These are phyloP conservation scores for Trypanosoma mega DNA, from an alignment of 208 protist genomes.

Conservation along the genomic window DNA sequence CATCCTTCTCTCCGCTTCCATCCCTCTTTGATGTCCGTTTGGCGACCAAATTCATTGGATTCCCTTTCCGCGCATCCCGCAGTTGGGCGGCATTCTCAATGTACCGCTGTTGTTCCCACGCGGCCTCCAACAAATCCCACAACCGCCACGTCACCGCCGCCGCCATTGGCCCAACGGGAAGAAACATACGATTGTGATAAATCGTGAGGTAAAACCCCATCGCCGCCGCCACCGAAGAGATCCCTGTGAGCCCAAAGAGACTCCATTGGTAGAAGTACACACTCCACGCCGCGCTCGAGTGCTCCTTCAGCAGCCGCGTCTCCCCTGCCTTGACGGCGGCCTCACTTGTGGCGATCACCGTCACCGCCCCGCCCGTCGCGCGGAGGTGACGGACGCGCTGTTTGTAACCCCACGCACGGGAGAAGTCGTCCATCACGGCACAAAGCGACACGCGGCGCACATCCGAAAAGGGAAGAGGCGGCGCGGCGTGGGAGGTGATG, in stretches of 20 bases:
- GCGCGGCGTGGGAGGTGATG: slow-evolving; percentile 37
- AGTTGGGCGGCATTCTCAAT: slow-evolving; percentile 72
- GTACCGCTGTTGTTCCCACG: slow-evolving; percentile 80
- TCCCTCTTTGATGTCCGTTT: slow-evolving; percentile 22
- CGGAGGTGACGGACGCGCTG: slow-evolving; percentile 22
- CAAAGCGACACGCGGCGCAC: slow-evolving; percentile 44
- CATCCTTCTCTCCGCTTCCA: slow-evolving; percentile 26
- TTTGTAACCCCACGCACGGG: slow-evolving; percentile 40
- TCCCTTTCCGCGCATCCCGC: slow-evolving; percentile 62
- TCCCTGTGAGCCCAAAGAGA: slow-evolving; percentile 63
- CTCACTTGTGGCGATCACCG: slow-evolving; percentile 40
- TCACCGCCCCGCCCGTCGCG: slow-evolving; percentile 39
- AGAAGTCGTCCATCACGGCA: slow-evolving; percentile 64
- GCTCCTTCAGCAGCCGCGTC: slow-evolving; percentile 74
- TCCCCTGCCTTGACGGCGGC: slow-evolving; percentile 41
- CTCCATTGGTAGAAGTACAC: slow-evolving; percentile 69
- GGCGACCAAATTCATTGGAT: slow-evolving; percentile 75
- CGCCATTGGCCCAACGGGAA: slow-evolving; percentile 60
- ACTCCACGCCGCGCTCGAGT: slow-evolving; percentile 63
- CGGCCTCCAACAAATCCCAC: slow-evolving; percentile 69
- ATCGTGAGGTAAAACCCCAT: slow-evolving; percentile 65
- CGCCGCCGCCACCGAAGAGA: slow-evolving; percentile 55
- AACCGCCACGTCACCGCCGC: slow-evolving; percentile 65
- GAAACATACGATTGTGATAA: slow-evolving; percentile 66
- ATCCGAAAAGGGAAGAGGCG: slow-evolving; percentile 53